Percentiles rank a stretch among this genome's conserved stretches.
Conservation (phyloP, 2,329 filamentous ascomycete genomes). For the Neopestalotiopsis sp. region DNA sequence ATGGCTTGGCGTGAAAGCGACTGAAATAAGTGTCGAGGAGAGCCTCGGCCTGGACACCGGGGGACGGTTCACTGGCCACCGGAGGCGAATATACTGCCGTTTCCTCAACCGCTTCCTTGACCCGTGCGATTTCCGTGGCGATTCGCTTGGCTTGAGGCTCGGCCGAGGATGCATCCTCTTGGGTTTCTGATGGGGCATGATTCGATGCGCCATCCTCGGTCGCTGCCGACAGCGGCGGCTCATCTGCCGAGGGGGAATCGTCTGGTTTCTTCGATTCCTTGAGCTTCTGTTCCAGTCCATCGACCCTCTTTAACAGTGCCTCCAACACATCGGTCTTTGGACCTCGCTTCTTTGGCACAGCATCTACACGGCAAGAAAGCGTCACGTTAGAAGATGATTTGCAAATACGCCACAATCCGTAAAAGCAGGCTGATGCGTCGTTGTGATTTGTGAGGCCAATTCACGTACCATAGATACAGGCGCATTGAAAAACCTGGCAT, state of each 20-base stretch:
- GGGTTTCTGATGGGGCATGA: constrained; percentile 20
- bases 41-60: constrained; percentile 59
- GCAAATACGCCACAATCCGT: background rate
- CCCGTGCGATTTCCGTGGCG: constrained; percentile 42
- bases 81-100: constrained; percentile 50
- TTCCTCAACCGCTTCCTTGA: constrained; percentile 40
- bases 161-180: constrained; percentile 33
- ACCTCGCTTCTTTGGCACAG: constrained; percentile 86
- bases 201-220: constrained; percentile 31
- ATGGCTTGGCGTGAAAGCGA: constrained; percentile 82
- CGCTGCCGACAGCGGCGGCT: constrained; percentile 31
- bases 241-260: constrained; percentile 44
- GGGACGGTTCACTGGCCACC: constrained; percentile 49
- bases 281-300: constrained; percentile 81
- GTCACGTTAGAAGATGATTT: background rate
- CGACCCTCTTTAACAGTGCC: constrained; percentile 82
- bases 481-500: constrained; percentile 87
- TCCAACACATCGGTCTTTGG: constrained; percentile 91
- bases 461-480: constrained; percentile 82
- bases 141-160: constrained; percentile 49
- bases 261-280: constrained; percentile 66
- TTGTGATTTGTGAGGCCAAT: background rate
- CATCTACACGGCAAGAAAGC: constrained; percentile 60
- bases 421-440: background rate
- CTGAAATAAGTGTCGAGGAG: constrained; percentile 81